phyloP scores from a whole-genome alignment of 2,329 filamentous ascomycete species.

The Aspergillus quadrilineatus region DNA sequence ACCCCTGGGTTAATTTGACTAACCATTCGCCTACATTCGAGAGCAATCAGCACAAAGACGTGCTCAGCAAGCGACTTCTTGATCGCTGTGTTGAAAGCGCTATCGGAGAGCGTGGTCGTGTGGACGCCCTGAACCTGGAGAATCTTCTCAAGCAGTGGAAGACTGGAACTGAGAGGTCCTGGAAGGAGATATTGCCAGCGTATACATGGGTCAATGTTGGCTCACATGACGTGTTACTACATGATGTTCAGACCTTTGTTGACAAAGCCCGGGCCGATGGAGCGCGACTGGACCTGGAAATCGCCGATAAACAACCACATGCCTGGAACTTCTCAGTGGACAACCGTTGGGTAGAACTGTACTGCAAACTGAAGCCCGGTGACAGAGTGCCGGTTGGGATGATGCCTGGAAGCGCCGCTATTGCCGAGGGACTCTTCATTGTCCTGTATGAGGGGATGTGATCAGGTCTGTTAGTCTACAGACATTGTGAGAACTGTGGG shows the following conservation, averaged over 20 bases:
- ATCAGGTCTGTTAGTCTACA: neutral
- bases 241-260: conserved; percentile 2
- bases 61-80: conserved; percentile 6
- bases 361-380: neutral
- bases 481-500: neutral
- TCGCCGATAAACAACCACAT: neutral
- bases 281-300: neutral
- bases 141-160: neutral
- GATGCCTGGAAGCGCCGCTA: neutral
- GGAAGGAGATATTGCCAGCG: neutral
- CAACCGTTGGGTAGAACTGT: neutral
- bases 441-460: neutral
- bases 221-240: neutral
- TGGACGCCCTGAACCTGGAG: neutral
- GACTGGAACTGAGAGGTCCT: neutral
- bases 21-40: neutral
- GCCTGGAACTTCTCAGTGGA: neutral
- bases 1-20: neutral
- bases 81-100: neutral
- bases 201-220: conserved; percentile 5
- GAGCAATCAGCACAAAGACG: conserved; percentile 1
- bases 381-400: neutral
- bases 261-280: neutral
- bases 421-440: neutral
- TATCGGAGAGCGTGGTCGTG: neutral